Conservation (phyloP, 257 asterid genomes). For the Solanum ossicruentum region DNA sequence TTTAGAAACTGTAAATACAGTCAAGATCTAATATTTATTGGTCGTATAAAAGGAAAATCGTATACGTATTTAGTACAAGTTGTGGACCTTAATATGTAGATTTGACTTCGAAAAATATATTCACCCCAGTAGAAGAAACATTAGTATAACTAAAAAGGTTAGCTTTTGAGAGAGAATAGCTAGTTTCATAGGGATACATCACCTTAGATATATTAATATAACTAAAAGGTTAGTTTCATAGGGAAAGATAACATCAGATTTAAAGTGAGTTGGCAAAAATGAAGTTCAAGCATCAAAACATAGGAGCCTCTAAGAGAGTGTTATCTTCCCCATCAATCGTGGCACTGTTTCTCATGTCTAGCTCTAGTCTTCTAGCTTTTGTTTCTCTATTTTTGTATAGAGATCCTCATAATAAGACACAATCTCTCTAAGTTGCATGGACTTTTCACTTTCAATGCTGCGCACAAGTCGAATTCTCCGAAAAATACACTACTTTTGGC, state of each 20-base stretch:
- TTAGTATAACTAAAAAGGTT: neutral
- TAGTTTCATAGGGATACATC: neutral
- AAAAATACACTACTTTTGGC: no score
- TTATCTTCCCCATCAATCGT: no score
- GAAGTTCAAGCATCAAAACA: neutral
- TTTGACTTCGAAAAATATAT: neutral
- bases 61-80: neutral
- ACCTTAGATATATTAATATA: neutral
- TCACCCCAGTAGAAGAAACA: neutral
- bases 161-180: neutral
- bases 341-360: no score
- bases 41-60: no score
- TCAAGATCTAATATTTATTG: neutral
- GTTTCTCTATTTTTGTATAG: no score
- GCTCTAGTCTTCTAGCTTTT: no score
- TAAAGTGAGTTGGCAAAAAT: neutral
- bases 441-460: no score
- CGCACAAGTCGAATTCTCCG: no score
- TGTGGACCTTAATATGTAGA: neutral
- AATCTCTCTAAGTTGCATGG: no score
- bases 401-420: no score
- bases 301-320: no score
- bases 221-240: neutral
- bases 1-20: neutral
- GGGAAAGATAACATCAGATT: neutral